Evolutionary conservation across 768 basidiomycete genomes (phyloP).

Genomic region (Nidularia pulvinata): DNA sequence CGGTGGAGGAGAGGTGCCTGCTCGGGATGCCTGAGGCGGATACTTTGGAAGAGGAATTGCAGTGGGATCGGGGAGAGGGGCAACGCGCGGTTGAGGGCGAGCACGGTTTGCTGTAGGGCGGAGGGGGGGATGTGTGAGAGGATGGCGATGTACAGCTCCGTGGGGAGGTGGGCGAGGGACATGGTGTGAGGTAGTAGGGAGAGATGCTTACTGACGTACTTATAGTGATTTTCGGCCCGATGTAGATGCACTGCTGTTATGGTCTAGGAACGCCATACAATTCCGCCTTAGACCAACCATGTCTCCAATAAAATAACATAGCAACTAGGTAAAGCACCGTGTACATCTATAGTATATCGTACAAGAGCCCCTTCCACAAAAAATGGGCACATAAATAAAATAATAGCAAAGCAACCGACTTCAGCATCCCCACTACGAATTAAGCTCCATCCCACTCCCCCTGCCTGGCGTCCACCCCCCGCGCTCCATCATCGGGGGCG

Average conservation of each 20-base stretch:
- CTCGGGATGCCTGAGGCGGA: slow-evolving; percentile 47
- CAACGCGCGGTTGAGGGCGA: slow-evolving; percentile 63
- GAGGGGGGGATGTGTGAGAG: slow-evolving; percentile 46
- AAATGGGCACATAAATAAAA: background rate
- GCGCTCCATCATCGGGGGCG: slow-evolving; percentile 39
- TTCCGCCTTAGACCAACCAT: too few species aligned
- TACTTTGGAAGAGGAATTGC: slow-evolving; percentile 54
- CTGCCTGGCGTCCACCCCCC: slow-evolving; percentile 40
- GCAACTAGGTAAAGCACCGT: background rate
- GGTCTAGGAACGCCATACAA: too few species aligned
- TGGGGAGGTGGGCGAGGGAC: slow-evolving; percentile 39
- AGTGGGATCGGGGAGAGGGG: slow-evolving; percentile 59
- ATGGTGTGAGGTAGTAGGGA: background rate
- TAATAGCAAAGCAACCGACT: background rate
- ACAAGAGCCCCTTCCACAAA: background rate
- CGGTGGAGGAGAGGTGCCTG: slow-evolving; percentile 59
- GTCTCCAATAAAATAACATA: too few species aligned
- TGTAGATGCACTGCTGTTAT: too few species aligned
- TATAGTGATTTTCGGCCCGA: too few species aligned
- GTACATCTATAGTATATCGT: background rate
- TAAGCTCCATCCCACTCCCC: slow-evolving; percentile 27
- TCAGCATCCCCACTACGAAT: slow-evolving; percentile 19
- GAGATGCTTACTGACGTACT: background rate
- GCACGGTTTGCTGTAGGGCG: slow-evolving; percentile 47
- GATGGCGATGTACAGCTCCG: slow-evolving; percentile 67